Conservation (phyloP, 345 rosid genomes). For the Microcos paniculata region DNA sequence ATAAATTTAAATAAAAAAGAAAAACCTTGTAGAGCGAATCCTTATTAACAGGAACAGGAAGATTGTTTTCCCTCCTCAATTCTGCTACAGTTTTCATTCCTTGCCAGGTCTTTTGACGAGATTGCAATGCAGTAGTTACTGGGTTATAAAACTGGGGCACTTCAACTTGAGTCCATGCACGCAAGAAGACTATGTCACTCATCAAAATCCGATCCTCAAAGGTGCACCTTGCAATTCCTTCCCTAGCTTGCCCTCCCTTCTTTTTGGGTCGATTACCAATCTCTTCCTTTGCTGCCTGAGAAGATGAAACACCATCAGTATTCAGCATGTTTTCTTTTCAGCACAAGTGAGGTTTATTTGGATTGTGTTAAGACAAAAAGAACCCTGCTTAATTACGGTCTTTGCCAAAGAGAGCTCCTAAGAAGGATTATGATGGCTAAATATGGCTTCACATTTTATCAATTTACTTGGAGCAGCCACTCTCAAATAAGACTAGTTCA, state of each 20-base stretch:
- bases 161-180: conserved; percentile 81
- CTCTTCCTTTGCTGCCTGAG: conserved; percentile 82
- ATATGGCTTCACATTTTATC: not conserved
- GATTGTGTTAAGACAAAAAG: not conserved
- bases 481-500: not conserved
- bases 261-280: conserved; percentile 61
- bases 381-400: not conserved
- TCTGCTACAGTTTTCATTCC: conserved; percentile 92
- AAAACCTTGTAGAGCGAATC: conserved; percentile 90
- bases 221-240: conserved; percentile 92
- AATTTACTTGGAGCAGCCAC: not conserved
- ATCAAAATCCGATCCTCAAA: conserved; percentile 93
- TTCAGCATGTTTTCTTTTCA: not conserved
- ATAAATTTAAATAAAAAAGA: not conserved
- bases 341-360: not conserved
- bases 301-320: not conserved
- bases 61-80: conserved; percentile 67
- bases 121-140: conserved; percentile 83
- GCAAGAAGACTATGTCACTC: conserved; percentile 87
- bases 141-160: conserved; percentile 77
- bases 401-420: not conserved
- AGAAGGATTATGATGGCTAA: not conserved
- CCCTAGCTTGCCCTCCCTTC: conserved; percentile 62
- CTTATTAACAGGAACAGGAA: conserved; percentile 75
- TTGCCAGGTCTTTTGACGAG: conserved; percentile 72